Evolutionary conservation across 345 rosid genomes (phyloP).

Genomic region (Eucalyptus pauciflora): DNA sequence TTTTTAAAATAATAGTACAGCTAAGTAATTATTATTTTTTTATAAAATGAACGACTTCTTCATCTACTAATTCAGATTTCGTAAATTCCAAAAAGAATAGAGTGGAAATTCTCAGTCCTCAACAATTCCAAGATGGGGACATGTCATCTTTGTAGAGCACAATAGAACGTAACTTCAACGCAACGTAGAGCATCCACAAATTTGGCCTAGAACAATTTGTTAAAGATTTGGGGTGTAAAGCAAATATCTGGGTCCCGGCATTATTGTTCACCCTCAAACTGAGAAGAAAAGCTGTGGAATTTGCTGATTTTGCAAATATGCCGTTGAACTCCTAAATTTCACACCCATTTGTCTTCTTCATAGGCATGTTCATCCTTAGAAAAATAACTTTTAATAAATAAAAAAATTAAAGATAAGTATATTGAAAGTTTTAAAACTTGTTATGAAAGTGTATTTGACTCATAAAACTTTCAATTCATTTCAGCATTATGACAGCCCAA

Average conservation of each 20-base stretch:
- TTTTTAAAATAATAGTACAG: not conserved
- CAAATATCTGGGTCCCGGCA: not conserved
- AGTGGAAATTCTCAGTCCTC: not conserved
- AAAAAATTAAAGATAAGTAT: no score
- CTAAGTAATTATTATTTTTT: not conserved
- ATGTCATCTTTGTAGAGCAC: not conserved
- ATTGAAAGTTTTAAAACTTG: no score
- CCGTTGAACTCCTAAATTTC: not conserved
- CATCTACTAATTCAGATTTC: not conserved
- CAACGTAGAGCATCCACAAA: not conserved
- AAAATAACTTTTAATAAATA: not conserved
- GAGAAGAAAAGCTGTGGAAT: not conserved
- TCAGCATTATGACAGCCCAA: not conserved
- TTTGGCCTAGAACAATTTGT: not conserved
- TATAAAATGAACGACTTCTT: not conserved
- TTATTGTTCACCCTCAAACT: not conserved
- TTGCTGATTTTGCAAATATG: not conserved
- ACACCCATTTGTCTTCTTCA: not conserved
- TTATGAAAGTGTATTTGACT: no score
- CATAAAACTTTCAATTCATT: not conserved
- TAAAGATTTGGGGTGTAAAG: not conserved
- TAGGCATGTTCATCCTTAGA: not conserved
- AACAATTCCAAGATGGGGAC: not conserved
- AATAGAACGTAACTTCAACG: not conserved
- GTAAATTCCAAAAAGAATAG: not conserved